phyloP scores from a whole-genome alignment of 306 rosid genomes.

The Quercus berberidifolia region DNA sequence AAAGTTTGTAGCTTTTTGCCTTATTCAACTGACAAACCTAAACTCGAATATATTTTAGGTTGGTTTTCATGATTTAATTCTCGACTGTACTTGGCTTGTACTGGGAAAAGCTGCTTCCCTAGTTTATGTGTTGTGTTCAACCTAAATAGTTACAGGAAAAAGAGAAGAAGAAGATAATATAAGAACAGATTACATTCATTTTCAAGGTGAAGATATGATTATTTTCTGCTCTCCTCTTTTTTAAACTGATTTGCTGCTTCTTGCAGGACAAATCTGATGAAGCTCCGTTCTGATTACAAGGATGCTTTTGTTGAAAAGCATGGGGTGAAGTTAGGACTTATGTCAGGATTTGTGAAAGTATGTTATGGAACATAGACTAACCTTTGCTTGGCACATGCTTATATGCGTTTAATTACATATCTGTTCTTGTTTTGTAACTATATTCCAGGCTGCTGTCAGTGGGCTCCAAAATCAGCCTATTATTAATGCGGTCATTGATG shows the following conservation, averaged over 20 bases:
- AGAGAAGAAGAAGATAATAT: not conserved
- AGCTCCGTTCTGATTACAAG: slow-evolving; percentile 84
- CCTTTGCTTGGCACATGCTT: not conserved
- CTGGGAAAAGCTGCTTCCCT: not conserved
- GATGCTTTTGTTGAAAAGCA: slow-evolving; percentile 86
- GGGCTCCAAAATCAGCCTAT: slow-evolving; percentile 79
- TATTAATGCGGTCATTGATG: slow-evolving; percentile 86
- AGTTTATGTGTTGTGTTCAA: not conserved
- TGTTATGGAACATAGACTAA: slow-evolving; percentile 15
- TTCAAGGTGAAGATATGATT: not conserved
- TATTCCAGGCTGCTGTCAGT: slow-evolving; percentile 73
- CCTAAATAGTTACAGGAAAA: not conserved
- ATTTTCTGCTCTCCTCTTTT: slow-evolving; percentile 2
- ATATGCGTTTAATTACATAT: slow-evolving; percentile 1
- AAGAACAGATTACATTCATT: not conserved
- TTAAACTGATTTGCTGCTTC: slow-evolving; percentile 31
- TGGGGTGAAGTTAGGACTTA: slow-evolving; percentile 81
- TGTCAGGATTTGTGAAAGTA: slow-evolving; percentile 85
- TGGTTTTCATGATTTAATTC: not conserved
- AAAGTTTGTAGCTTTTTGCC: not conserved
- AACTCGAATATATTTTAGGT: not conserved
- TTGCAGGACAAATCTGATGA: slow-evolving; percentile 84
- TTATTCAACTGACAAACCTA: not conserved
- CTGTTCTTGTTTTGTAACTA: not conserved
- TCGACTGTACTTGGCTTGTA: not conserved